phyloP scores from a whole-genome alignment of 2,329 filamentous ascomycete species.

The Claviceps monticola region DNA sequence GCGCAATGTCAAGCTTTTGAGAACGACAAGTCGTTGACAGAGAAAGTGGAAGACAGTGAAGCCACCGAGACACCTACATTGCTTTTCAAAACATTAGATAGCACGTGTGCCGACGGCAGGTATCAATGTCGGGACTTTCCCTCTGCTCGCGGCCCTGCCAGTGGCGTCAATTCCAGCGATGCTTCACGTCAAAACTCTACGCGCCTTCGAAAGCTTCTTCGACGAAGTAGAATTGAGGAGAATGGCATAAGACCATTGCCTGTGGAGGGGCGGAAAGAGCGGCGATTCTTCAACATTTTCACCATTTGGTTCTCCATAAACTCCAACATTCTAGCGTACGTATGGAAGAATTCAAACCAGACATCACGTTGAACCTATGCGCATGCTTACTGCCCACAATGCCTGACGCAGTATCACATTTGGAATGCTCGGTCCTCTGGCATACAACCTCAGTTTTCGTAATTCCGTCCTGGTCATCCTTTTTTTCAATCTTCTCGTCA shows the following conservation, averaged over 20 bases:
- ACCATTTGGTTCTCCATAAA: constrained; percentile 36
- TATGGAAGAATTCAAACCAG: background rate
- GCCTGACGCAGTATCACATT: constrained; percentile 37
- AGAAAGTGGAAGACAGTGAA: background rate
- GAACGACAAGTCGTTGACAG: background rate
- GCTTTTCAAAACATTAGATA: background rate
- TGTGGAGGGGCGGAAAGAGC: constrained; percentile 25
- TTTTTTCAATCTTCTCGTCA: constrained; percentile 46
- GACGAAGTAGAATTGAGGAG: constrained; percentile 27
- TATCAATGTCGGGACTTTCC: background rate
- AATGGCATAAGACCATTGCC: constrained; percentile 30
- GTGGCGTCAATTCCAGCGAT: background rate
- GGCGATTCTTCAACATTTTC: constrained; percentile 29
- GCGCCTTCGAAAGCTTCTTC: constrained; percentile 14
- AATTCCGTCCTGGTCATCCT: constrained; percentile 45
- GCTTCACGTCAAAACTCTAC: background rate
- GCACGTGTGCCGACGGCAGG: background rate
- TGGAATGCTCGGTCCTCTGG: constrained; percentile 45
- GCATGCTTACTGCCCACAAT: background rate
- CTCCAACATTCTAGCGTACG: constrained; percentile 31
- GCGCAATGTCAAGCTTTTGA: background rate
- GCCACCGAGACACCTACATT: background rate
- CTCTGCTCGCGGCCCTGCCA: background rate
- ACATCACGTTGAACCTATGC: background rate
- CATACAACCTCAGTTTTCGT: constrained; percentile 40